Percentiles rank a stretch among this genome's conserved stretches.
These are phyloP conservation scores for Selaginella moellendorffii DNA, from an alignment of 75 land plant genomes.

Conservation along the genomic window DNA sequence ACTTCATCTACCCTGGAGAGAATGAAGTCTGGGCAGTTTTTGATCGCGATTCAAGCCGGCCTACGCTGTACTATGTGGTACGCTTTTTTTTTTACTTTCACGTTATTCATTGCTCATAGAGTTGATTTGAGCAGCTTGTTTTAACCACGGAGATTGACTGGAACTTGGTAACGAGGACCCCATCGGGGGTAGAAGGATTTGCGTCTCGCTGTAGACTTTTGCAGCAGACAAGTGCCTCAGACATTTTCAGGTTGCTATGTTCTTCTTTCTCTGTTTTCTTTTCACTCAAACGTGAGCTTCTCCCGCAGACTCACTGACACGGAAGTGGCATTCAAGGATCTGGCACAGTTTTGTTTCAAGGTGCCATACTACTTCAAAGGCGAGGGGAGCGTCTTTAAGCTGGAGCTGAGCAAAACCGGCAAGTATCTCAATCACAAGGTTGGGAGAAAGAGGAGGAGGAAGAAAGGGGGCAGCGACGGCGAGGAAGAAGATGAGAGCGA, in stretches of 20 bases:
- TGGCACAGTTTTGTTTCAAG: slow-evolving; percentile 17
- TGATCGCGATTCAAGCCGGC: slow-evolving; percentile 6
- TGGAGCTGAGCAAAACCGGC: slow-evolving; percentile 17
- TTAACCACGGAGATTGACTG: too few species aligned
- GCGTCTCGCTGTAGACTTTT: slow-evolving; percentile 14
- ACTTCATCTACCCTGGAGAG: slow-evolving; percentile 27
- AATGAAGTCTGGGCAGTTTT: slow-evolving; percentile 30
- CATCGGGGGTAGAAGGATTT: slow-evolving; percentile 19
- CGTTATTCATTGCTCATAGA: not conserved
- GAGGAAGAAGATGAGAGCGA: slow-evolving; percentile 17
- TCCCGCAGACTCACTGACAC: slow-evolving; percentile 20
- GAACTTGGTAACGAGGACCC: not conserved
- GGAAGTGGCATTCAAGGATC: slow-evolving; percentile 12
- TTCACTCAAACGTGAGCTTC: not conserved
- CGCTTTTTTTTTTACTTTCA: not conserved
- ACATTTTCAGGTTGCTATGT: slow-evolving; percentile 12
- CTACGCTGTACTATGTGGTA: slow-evolving; percentile 18
- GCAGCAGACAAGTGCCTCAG: slow-evolving; percentile 10
- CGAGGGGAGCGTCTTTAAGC: slow-evolving; percentile 12
- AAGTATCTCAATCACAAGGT: slow-evolving; percentile 9
- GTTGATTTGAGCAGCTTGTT: slow-evolving; percentile 12
- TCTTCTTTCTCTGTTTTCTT: not conserved
- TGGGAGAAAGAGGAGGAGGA: slow-evolving; percentile 10
- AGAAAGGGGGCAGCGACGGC: not conserved
- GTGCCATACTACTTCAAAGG: slow-evolving; percentile 17